Evolutionary conservation across 2,329 filamentous ascomycete species (phyloP).

Genomic region (Botrytis fragariae): DNA sequence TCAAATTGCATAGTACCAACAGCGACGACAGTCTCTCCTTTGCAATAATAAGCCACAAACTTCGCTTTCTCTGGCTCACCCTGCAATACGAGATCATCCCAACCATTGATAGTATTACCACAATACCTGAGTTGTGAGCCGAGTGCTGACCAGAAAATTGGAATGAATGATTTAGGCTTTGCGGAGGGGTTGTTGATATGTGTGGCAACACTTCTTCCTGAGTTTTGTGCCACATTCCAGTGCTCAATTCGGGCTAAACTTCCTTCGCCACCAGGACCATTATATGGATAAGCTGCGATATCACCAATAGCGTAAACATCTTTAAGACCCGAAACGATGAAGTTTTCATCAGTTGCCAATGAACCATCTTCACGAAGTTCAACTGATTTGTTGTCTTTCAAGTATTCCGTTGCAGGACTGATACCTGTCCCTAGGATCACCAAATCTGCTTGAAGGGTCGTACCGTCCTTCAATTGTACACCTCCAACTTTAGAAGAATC

Average conservation of each 20-base stretch:
- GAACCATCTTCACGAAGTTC: constrained; percentile 82
- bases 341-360: constrained; percentile 74
- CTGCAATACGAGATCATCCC: constrained; percentile 79
- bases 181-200: constrained; percentile 68
- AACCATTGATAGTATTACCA: constrained; percentile 79
- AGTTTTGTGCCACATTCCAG: constrained; percentile 97
- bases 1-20: constrained; percentile 90
- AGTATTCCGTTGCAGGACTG: constrained; percentile 77
- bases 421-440: constrained; percentile 93
- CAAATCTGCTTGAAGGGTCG: constrained; percentile 77
- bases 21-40: constrained; percentile 82
- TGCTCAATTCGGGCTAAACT: constrained; percentile 83
- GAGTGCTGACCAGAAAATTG: constrained; percentile 95
- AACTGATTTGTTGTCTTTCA: constrained; percentile 68
- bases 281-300: constrained; percentile 92
- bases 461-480: constrained; percentile 82
- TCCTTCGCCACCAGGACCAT: constrained; percentile 79
- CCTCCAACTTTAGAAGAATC: constrained; percentile 73
- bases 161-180: constrained; percentile 73
- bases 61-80: constrained; percentile 75
- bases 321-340: constrained; percentile 70
- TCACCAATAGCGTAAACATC: constrained; percentile 93
- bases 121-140: constrained; percentile 90
- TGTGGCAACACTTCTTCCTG: constrained; percentile 74
- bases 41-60: constrained; percentile 86